Percentiles rank a stretch among this genome's conserved stretches.
These are phyloP conservation scores for Cryptosporidium andersoni DNA, from an alignment of 169 alveolate species.

Conservation along the genomic window DNA sequence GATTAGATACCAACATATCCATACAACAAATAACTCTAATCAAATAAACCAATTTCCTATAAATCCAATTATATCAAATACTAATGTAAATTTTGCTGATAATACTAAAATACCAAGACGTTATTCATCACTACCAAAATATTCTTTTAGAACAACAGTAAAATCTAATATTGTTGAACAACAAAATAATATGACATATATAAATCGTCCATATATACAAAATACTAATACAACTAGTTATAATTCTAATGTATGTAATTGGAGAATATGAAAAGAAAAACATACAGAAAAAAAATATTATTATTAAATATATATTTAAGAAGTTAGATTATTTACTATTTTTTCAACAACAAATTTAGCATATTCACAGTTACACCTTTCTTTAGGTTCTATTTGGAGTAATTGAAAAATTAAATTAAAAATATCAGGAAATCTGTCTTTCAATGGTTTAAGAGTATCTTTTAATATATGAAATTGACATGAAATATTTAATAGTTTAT, in stretches of 20 bases:
- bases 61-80: too few relatives aligned
- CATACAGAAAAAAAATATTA: too few relatives aligned
- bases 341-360: conserved; percentile 20
- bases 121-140: conserved; percentile 29
- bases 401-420: conserved; percentile 44
- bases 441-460: conserved; percentile 15
- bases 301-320: not conserved
- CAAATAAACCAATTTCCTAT: too few relatives aligned
- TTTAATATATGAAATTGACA: conserved; percentile 26
- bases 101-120: conserved; percentile 10
- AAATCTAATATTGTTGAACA: too few relatives aligned
- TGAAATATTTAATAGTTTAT: conserved; percentile 17
- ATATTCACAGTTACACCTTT: conserved; percentile 53
- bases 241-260: too few relatives aligned
- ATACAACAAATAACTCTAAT: too few relatives aligned
- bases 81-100: not conserved
- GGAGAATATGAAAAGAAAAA: too few relatives aligned
- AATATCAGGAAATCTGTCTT: conserved; percentile 36
- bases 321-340: not conserved
- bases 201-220: too few relatives aligned
- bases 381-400: conserved; percentile 50
- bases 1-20: too few relatives aligned
- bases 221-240: too few relatives aligned
- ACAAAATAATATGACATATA: too few relatives aligned
- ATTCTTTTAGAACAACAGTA: too few relatives aligned